Conservation (phyloP, 805 yeast genomes). For the Ogataea nonfermentans region DNA sequence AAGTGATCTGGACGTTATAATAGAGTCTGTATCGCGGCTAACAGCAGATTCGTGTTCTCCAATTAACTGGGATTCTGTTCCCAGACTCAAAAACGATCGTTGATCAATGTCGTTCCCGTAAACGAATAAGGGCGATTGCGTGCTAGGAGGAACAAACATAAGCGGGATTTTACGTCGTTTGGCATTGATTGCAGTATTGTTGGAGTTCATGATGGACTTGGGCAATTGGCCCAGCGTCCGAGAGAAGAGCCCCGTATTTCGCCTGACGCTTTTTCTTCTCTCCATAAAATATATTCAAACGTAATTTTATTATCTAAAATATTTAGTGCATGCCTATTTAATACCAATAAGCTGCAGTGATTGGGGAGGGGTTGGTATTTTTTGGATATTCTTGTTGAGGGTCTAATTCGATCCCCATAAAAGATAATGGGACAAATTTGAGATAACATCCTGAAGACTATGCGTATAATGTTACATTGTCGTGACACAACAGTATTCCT, state of each 20-base stretch:
- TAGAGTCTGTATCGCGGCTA: slow-evolving; percentile 30
- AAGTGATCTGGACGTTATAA: slow-evolving; percentile 35
- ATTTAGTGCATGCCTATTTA: too few relatives aligned
- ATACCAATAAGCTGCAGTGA: too few relatives aligned
- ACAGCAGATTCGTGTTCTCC: slow-evolving; percentile 25
- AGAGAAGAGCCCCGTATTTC: slow-evolving; percentile 26
- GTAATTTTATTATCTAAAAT: too few relatives aligned
- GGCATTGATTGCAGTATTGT: slow-evolving; percentile 32
- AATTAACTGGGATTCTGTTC: slow-evolving; percentile 31
- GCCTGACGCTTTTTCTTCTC: slow-evolving; percentile 16
- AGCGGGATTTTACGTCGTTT: slow-evolving; percentile 36
- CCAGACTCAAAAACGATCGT: slow-evolving; percentile 36
- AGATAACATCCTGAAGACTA: too few relatives aligned
- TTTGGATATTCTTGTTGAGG: too few relatives aligned
- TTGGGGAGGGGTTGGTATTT: neutral
- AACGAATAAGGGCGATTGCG: slow-evolving; percentile 36
- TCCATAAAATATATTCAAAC: slow-evolving; percentile 13
- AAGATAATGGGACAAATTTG: too few relatives aligned
- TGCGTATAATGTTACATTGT: too few relatives aligned
- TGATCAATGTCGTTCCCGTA: slow-evolving; percentile 34
- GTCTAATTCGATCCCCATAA: too few relatives aligned
- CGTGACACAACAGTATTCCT: too few relatives aligned
- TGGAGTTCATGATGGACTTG: slow-evolving; percentile 25
- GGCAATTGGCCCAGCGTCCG: slow-evolving; percentile 28
- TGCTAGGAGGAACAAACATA: slow-evolving; percentile 38